Conservation (phyloP, 164 flowering plant genomes). For the Stephania japonica region DNA sequence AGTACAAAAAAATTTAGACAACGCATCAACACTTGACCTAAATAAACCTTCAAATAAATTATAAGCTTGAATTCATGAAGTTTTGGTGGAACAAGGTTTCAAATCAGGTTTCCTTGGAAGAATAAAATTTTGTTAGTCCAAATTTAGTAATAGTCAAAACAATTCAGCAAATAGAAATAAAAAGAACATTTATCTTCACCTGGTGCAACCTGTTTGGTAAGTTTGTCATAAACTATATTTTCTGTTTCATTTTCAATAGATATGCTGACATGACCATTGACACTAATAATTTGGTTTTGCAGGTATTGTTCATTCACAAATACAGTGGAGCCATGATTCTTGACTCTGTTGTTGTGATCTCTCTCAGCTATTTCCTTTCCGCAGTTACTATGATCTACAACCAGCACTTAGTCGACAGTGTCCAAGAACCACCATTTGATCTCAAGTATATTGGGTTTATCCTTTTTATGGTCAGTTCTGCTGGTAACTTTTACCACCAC, state of each 20-base stretch:
- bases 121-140: no score
- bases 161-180: background rate
- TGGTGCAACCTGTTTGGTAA: background rate
- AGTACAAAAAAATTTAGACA: no score
- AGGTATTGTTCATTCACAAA: constrained; percentile 65
- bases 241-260: background rate
- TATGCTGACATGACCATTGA: no score
- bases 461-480: constrained; percentile 41
- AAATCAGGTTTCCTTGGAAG: no score
- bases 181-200: background rate
- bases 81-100: no score
- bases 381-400: constrained; percentile 39
- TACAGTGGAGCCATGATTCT: constrained; percentile 52
- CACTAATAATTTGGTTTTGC: background rate
- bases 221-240: background rate
- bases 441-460: constrained; percentile 37
- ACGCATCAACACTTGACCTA: no score
- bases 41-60: no score
- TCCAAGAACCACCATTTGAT: constrained; percentile 40
- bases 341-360: constrained; percentile 30
- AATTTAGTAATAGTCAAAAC: background rate
- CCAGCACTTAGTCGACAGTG: constrained; percentile 34
- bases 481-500: constrained; percentile 77
- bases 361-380: constrained; percentile 31
- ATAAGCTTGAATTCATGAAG: no score